These are phyloP conservation scores for Cordyceps tenuipes DNA, from an alignment of 2,329 filamentous ascomycete genomes.

Conservation along the genomic window DNA sequence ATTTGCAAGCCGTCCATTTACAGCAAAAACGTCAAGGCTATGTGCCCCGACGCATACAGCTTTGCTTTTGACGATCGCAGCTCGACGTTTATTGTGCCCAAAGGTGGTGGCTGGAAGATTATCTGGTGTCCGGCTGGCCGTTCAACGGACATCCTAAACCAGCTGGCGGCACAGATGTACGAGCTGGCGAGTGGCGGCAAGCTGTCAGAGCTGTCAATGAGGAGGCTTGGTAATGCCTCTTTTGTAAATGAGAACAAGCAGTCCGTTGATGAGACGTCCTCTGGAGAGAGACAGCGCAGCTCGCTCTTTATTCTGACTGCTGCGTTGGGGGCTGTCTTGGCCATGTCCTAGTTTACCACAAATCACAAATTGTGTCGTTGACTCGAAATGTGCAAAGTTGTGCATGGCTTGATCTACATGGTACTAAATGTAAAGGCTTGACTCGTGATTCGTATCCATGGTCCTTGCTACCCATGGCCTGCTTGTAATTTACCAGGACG, in stretches of 20 bases:
- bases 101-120: conserved; percentile 68
- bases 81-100: conserved; percentile 54
- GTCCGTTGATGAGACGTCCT: neutral
- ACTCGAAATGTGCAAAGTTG: neutral
- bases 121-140: conserved; percentile 63
- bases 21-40: conserved; percentile 58
- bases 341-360: conserved; percentile 1
- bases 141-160: conserved; percentile 50
- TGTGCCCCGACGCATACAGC: conserved; percentile 81
- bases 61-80: conserved; percentile 56
- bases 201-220: conserved; percentile 26
- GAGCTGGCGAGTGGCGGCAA: conserved; percentile 36
- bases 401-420: neutral
- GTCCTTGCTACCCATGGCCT: neutral
- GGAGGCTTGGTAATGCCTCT: conserved; percentile 24
- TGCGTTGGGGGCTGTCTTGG: neutral
- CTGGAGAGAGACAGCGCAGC: neutral
- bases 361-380: neutral
- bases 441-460: conserved; percentile 2
- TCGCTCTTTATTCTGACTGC: neutral
- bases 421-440: neutral
- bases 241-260: conserved; percentile 26
- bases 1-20: conserved; percentile 61
- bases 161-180: conserved; percentile 41
- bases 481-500: neutral